These are phyloP conservation scores for Penicillium sp. DNA, from an alignment of 2,329 filamentous ascomycete species.

Conservation along the genomic window DNA sequence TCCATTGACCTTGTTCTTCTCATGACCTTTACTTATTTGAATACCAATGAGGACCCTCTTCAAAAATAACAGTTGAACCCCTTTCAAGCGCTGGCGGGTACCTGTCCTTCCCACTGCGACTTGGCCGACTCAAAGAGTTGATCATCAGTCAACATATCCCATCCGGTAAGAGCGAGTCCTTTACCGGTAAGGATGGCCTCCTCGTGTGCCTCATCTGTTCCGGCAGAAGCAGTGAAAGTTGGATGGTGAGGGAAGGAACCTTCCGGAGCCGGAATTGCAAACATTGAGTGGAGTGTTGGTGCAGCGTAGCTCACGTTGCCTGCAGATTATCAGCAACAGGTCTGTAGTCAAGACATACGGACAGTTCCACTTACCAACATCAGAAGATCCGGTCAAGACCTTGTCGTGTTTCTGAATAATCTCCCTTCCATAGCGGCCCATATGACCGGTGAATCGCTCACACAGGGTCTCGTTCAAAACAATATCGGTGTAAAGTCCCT, in stretches of 20 bases:
- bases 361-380: constrained; percentile 40
- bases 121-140: constrained; percentile 23
- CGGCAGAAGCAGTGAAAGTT: constrained; percentile 48
- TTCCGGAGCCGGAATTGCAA: constrained; percentile 44
- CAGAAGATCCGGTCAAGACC: constrained; percentile 46
- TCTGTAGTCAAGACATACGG: no score
- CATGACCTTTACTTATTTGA: no score
- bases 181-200: constrained; percentile 47
- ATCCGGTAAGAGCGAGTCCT: constrained; percentile 44
- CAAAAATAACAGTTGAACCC: not conserved
- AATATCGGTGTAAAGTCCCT: constrained; percentile 46
- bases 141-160: constrained; percentile 33
- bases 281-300: constrained; percentile 52
- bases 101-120: constrained; percentile 23
- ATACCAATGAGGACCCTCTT: no score
- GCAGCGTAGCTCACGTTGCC: constrained; percentile 52
- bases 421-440: constrained; percentile 42
- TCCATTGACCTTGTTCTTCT: no score
- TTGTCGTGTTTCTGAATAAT: constrained; percentile 39
- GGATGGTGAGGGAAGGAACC: constrained; percentile 39
- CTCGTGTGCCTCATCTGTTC: constrained; percentile 42
- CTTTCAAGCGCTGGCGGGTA: not conserved
- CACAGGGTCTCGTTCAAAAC: constrained; percentile 48
- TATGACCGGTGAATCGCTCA: constrained; percentile 45
- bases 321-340: constrained; percentile 13